Evolutionary conservation across 192 early-diverging fungal species (phyloP).

Genomic region (Dissophora ornata): DNA sequence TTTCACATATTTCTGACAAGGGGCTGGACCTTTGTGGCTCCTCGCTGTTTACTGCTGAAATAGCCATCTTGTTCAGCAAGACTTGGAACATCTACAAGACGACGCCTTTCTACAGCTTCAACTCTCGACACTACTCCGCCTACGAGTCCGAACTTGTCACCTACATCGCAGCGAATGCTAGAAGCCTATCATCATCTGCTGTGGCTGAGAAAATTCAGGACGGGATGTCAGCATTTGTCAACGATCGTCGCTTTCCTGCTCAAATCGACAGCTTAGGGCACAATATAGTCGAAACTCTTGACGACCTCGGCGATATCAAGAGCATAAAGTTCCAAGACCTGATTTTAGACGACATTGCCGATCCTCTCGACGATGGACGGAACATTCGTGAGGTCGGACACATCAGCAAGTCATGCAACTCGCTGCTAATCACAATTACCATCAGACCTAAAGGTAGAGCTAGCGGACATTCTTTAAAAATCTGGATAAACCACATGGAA

Average conservation of each 20-base stretch:
- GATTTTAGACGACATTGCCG: conserved; percentile 4
- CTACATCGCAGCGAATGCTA: conserved; percentile 38
- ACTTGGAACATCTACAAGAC: conserved; percentile 47
- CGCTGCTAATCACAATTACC: conserved; percentile 29
- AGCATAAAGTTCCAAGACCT: conserved; percentile 14
- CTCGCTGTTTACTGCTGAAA: no score
- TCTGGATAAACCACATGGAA: not conserved
- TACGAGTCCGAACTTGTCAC: conserved; percentile 39
- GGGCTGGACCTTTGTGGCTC: not conserved
- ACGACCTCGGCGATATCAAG: conserved; percentile 38
- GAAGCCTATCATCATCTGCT: conserved; percentile 17
- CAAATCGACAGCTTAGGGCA: conserved; percentile 35
- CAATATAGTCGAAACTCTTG: conserved; percentile 24
- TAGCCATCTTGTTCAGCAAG: conserved; percentile 35
- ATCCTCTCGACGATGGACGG: no score
- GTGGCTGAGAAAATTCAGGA: not conserved
- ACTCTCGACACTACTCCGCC: not conserved
- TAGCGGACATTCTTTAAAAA: not conserved
- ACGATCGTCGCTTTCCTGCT: conserved; percentile 14
- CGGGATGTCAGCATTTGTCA: not conserved
- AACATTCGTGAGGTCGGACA: no score
- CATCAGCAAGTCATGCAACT: not conserved
- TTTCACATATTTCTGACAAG: not conserved
- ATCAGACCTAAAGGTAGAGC: conserved; percentile 41
- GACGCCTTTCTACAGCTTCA: conserved; percentile 36